Evolutionary conservation across 2,329 filamentous ascomycete genomes (phyloP).

Genomic region (Cercospora sp.): DNA sequence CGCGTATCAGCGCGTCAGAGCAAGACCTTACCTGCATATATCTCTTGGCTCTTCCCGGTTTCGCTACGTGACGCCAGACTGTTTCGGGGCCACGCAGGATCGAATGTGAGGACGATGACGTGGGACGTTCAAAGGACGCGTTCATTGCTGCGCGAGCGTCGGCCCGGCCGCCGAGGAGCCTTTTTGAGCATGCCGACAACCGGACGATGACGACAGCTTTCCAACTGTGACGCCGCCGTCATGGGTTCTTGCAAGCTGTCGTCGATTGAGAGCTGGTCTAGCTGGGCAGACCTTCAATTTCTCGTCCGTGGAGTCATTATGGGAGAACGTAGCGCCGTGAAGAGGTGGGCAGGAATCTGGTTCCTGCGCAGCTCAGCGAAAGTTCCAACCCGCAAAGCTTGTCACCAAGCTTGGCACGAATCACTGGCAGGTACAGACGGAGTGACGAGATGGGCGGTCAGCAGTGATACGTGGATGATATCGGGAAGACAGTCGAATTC

Average conservation of each 20-base stretch:
- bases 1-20: slow-evolving; percentile 3
- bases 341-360: too few relatives aligned
- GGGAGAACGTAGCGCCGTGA: not conserved
- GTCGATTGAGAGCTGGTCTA: not conserved
- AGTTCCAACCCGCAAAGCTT: not conserved
- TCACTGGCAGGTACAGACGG: not conserved
- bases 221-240: not conserved
- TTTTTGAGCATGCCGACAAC: not conserved
- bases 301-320: not conserved
- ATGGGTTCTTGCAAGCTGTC: not conserved
- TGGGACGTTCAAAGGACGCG: not conserved
- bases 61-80: not conserved
- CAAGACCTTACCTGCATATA: not conserved
- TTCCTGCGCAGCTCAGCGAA: not conserved
- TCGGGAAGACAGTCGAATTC: not conserved
- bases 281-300: not conserved
- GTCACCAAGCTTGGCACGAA: not conserved
- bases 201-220: not conserved
- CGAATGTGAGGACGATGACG: not conserved
- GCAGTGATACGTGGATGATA: not conserved
- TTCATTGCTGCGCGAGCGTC: slow-evolving; percentile 1
- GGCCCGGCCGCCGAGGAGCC: not conserved
- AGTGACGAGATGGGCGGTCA: not conserved
- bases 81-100: slow-evolving; percentile 1
- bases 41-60: slow-evolving; percentile 8